Evolutionary conservation across 2,329 filamentous ascomycete genomes (phyloP).

Genomic region (Fusarium veterinarium): DNA sequence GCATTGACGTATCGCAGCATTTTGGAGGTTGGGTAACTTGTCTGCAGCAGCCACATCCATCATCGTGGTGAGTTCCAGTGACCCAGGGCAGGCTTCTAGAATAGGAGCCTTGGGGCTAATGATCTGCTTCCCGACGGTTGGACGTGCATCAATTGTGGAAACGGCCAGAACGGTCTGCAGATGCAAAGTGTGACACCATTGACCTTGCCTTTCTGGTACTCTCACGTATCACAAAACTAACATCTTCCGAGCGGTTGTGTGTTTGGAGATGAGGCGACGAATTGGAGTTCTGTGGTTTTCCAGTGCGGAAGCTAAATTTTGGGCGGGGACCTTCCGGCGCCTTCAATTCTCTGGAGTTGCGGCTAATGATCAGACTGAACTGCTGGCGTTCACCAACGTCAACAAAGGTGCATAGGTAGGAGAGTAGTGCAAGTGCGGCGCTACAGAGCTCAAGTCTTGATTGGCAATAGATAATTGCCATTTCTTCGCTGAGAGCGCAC

Average conservation of each 20-base stretch:
- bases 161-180: not conserved
- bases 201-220: no score
- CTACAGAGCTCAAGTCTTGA: rapidly evolving
- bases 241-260: rapidly evolving
- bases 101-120: not conserved
- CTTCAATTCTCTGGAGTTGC: no score
- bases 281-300: not conserved
- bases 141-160: not conserved
- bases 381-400: rapidly evolving
- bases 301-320: not conserved
- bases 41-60: not conserved
- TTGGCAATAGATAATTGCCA: rapidly evolving
- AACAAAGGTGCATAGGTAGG: not conserved
- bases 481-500: not conserved
- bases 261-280: rapidly evolving
- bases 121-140: not conserved
- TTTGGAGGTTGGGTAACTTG: not conserved
- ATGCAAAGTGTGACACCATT: not conserved
- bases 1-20: not conserved
- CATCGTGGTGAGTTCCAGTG: not conserved
- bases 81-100: not conserved
- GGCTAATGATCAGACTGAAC: not conserved
- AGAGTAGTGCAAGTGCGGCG: rapidly evolving
- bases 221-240: not conserved
- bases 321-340: no score